Percentiles rank a stretch among this genome's conserved stretches.
Conservation (phyloP, 139 green algal species). For the Desmodesmus armatus region DNA sequence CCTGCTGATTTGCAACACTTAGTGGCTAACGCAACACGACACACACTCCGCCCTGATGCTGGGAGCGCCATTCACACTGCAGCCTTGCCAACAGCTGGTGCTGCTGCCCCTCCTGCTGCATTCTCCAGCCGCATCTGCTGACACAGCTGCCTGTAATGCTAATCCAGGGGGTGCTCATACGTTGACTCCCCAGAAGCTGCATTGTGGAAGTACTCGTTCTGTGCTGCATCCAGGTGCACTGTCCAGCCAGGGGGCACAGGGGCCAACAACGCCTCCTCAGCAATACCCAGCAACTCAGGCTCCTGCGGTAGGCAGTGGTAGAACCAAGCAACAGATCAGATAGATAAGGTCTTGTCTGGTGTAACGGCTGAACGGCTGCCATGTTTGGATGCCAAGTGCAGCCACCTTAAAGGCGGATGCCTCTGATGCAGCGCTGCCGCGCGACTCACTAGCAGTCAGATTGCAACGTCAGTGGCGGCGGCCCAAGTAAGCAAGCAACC, state of each 20-base stretch:
- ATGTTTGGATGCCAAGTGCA: background rate
- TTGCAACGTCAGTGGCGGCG: background rate
- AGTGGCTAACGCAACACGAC: no score
- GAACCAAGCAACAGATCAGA: background rate
- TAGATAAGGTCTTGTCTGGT: background rate
- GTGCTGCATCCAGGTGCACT: slow-evolving; percentile 74
- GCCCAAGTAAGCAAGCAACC: no score
- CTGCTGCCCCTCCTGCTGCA: no score
- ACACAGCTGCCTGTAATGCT: slow-evolving; percentile 65
- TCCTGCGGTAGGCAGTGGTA: slow-evolving; percentile 47
- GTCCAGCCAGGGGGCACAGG: slow-evolving; percentile 79
- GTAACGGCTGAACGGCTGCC: no score
- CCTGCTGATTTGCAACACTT: no score
- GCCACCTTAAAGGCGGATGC: background rate
- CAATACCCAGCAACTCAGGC: slow-evolving; percentile 79
- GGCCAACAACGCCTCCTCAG: slow-evolving; percentile 81
- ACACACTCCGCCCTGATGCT: no score
- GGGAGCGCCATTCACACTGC: no score
- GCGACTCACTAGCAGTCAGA: background rate
- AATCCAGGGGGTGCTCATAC: slow-evolving; percentile 86
- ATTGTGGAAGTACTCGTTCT: slow-evolving; percentile 73
- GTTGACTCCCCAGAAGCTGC: slow-evolving; percentile 59
- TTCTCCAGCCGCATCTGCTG: slow-evolving; percentile 31
- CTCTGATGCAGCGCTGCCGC: background rate
- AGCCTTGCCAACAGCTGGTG: no score